Evolutionary conservation across 805 yeast species (phyloP).

Genomic region (Candida patagonica): DNA sequence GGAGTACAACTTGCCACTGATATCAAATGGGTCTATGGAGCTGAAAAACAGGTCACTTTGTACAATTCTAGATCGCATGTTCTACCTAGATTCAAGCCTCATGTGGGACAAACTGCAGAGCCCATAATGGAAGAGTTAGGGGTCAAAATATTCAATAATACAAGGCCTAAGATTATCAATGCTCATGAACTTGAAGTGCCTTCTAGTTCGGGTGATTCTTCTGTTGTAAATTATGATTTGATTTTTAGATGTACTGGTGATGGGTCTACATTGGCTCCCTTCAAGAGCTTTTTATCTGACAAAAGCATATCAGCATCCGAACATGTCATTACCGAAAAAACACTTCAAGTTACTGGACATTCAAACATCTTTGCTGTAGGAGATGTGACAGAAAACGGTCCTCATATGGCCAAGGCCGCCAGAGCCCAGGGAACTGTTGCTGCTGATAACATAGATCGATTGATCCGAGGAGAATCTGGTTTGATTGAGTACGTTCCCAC

Average conservation of each 20-base stretch:
- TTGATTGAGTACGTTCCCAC: constrained; percentile 1
- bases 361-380: constrained; percentile 11
- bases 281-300: not conserved
- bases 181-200: constrained; percentile 1
- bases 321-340: not conserved
- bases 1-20: constrained; percentile 13
- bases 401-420: constrained; percentile 13
- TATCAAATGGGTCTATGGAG: constrained; percentile 8
- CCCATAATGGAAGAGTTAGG: constrained; percentile 2
- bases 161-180: constrained; percentile 4
- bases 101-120: constrained; percentile 4
- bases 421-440: constrained; percentile 7
- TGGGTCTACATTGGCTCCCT: constrained; percentile 5
- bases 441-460: constrained; percentile 5
- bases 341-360: constrained; percentile 5
- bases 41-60: constrained; percentile 4
- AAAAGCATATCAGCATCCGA: not conserved
- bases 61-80: constrained; percentile 8
- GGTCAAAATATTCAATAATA: constrained; percentile 3
- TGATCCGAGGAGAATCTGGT: not conserved
- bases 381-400: constrained; percentile 8
- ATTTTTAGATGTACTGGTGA: constrained; percentile 11
- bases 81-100: constrained; percentile 7
- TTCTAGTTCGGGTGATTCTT: constrained; percentile 2
- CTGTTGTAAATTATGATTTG: constrained; percentile 5